Evolutionary conservation across 2,329 filamentous ascomycete genomes (phyloP).

Genomic region (Allantophomopsis lycopodina): DNA sequence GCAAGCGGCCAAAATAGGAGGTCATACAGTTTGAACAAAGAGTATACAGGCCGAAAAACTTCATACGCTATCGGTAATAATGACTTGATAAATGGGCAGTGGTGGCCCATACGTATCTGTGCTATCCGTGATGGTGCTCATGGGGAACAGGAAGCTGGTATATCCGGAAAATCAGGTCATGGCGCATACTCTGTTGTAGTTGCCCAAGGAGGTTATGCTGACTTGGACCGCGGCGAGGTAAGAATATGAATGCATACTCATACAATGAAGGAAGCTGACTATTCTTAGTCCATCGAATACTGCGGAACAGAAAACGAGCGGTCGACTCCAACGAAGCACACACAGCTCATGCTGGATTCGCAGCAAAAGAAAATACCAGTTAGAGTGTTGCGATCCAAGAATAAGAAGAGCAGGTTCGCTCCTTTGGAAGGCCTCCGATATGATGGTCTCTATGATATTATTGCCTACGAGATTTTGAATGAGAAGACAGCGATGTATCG

Average conservation of each 20-base stretch:
- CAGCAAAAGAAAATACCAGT: conserved; percentile 23
- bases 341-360: conserved; percentile 26
- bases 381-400: conserved; percentile 33
- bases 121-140: conserved; percentile 37
- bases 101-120: conserved; percentile 37
- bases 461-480: conserved; percentile 23
- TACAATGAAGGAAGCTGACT: too few species aligned
- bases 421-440: conserved; percentile 37
- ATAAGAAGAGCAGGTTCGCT: conserved; percentile 21
- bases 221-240: conserved; percentile 30
- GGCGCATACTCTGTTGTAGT: conserved; percentile 39
- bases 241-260: neutral
- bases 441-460: conserved; percentile 39
- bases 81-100: conserved; percentile 22
- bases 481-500: conserved; percentile 24
- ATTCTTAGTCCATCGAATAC: conserved; percentile 29
- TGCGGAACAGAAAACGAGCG: conserved; percentile 28
- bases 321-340: conserved; percentile 20
- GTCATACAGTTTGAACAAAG: conserved; percentile 3
- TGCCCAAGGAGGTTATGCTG: conserved; percentile 28
- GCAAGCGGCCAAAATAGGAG: conserved; percentile 6
- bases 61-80: conserved; percentile 16
- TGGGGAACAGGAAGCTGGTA: conserved; percentile 31
- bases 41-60: conserved; percentile 3
- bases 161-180: conserved; percentile 27